Percentiles rank a stretch among this genome's conserved stretches.
Conservation (phyloP, 192 early-diverging fungal genomes). For the Mortierella alpina region DNA sequence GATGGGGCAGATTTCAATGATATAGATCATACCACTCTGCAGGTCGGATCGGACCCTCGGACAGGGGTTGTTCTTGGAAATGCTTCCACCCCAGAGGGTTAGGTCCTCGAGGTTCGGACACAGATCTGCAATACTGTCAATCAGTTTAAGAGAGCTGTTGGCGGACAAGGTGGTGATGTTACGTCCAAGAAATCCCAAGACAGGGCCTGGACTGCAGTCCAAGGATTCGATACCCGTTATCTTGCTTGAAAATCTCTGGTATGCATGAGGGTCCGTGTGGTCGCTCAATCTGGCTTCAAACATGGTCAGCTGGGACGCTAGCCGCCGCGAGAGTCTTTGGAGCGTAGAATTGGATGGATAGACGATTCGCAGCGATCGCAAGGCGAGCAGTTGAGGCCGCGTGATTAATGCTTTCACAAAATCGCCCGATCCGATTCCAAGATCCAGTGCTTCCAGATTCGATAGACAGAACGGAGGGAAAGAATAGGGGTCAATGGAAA, state of each 20-base stretch:
- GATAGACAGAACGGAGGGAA: conserved; percentile 3
- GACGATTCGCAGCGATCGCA: conserved; percentile 11
- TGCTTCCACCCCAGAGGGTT: conserved; percentile 24
- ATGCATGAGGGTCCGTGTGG: conserved; percentile 2
- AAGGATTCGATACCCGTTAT: conserved; percentile 1
- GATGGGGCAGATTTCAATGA: conserved; percentile 32
- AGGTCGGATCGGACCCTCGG: conserved; percentile 2
- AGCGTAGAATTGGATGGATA: conserved; percentile 13
- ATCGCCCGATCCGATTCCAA: conserved; percentile 1
- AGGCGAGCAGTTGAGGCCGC: background rate
- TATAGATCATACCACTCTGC: conserved; percentile 20
- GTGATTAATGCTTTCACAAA: conserved; percentile 16
- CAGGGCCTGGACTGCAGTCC: conserved; percentile 24
- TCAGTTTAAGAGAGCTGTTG: conserved; percentile 21
- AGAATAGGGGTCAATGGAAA: conserved; percentile 4
- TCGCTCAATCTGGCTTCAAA: conserved; percentile 24
- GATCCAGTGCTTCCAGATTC: conserved; percentile 17
- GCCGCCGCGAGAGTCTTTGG: background rate
- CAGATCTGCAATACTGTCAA: conserved; percentile 12
- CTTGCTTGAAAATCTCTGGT: conserved; percentile 1
- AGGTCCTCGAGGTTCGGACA: conserved; percentile 23
- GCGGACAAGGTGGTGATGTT: conserved; percentile 29
- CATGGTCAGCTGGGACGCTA: conserved; percentile 16
- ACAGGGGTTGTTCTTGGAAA: conserved; percentile 1
- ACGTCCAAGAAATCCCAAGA: conserved; percentile 9